phyloP scores from a whole-genome alignment of 345 rosid species.

The Camelina neglecta region DNA sequence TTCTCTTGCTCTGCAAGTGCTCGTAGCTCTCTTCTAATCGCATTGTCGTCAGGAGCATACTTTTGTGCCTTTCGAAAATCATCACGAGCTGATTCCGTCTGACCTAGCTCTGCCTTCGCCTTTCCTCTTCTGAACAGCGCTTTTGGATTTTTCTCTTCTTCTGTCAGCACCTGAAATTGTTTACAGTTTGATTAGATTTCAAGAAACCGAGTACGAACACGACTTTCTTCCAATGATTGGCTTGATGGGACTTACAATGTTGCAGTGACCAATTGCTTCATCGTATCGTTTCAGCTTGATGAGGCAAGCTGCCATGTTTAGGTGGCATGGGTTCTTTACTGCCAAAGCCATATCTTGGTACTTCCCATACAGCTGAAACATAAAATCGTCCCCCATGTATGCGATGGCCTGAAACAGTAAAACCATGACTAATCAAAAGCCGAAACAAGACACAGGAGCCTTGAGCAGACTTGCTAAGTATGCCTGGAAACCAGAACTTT shows the following conservation, averaged over 20 bases:
- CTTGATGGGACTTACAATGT: conserved; percentile 51
- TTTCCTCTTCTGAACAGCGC: conserved; percentile 95
- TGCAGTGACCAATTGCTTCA: conserved; percentile 91
- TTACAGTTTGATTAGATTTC: conserved; percentile 27
- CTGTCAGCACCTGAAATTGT: conserved; percentile 67
- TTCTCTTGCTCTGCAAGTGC: conserved; percentile 80
- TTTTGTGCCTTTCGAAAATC: conserved; percentile 85
- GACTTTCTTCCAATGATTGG: conserved; percentile 8
- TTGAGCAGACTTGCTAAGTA: not conserved
- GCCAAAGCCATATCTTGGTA: conserved; percentile 97
- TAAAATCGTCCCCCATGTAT: conserved; percentile 93
- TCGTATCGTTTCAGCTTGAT: conserved; percentile 80
- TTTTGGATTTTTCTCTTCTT: conserved; percentile 88
- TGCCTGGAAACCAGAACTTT: conserved; percentile 6
- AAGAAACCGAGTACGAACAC: not conserved
- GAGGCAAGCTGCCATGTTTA: conserved; percentile 89
- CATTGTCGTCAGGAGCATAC: conserved; percentile 82
- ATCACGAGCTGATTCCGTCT: conserved; percentile 85
- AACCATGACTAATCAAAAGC: conserved; percentile 28
- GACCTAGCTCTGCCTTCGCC: conserved; percentile 91
- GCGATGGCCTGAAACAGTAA: conserved; percentile 77
- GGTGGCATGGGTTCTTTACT: conserved; percentile 96
- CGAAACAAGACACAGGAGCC: conserved; percentile 6
- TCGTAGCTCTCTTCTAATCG: conserved; percentile 75
- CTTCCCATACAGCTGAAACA: conserved; percentile 97